These are phyloP conservation scores for Tetrahymena borealis DNA, from an alignment of 73 alveolate genomes.

Conservation along the genomic window DNA sequence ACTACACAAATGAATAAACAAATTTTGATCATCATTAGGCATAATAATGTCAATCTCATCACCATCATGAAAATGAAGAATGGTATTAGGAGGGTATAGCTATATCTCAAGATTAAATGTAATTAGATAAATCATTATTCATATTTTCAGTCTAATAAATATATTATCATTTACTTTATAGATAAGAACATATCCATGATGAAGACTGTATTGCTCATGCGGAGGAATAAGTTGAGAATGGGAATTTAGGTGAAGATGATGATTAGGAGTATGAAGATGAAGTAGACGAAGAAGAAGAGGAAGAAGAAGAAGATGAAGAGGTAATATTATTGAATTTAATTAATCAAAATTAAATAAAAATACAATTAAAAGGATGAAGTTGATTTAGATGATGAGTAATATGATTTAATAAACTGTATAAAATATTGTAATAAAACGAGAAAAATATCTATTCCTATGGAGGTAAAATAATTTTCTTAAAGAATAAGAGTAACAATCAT, in stretches of 20 bases:
- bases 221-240: not conserved
- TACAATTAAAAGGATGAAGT: not conserved
- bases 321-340: not conserved
- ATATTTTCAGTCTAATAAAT: too few relatives aligned
- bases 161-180: too few relatives aligned
- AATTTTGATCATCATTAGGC: too few relatives aligned
- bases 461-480: not conserved
- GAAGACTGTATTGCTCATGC: too few relatives aligned
- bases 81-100: too few relatives aligned
- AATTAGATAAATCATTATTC: too few relatives aligned
- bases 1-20: too few relatives aligned
- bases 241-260: not conserved
- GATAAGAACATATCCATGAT: too few relatives aligned
- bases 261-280: not conserved
- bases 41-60: too few relatives aligned
- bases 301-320: not conserved
- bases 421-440: not conserved
- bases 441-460: not conserved
- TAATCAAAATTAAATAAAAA: not conserved
- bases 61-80: too few relatives aligned
- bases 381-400: not conserved
- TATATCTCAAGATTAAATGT: too few relatives aligned
- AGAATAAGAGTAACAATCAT: not conserved
- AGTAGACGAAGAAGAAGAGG: not conserved
- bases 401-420: not conserved